phyloP scores from a whole-genome alignment of 495 filamentous ascomycete species.

The Usnea hakonensis region DNA sequence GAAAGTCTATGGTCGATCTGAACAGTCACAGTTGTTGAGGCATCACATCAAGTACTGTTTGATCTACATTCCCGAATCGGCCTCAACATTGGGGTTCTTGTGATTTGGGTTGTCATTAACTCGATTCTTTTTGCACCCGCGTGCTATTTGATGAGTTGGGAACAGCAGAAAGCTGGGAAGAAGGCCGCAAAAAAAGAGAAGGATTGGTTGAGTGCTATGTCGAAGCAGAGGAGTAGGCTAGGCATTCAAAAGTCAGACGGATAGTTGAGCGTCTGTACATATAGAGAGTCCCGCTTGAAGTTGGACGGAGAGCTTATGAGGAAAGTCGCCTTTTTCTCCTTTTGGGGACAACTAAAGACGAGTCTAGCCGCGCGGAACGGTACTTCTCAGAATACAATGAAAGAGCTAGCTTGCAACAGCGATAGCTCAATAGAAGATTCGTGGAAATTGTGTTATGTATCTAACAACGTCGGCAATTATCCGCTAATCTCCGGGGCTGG shows the following conservation, averaged over 20 bases:
- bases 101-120: constrained; percentile 52
- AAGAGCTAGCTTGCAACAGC: too few species aligned
- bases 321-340: not conserved
- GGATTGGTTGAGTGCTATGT: constrained; percentile 5
- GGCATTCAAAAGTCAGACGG: not conserved
- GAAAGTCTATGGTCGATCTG: not conserved
- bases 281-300: not conserved
- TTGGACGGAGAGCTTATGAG: not conserved
- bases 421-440: too few species aligned
- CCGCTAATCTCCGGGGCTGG: too few species aligned
- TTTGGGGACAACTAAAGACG: not conserved
- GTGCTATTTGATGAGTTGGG: constrained; percentile 52
- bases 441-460: too few species aligned
- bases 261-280: not conserved
- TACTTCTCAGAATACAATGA: too few species aligned
- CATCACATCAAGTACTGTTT: constrained; percentile 53
- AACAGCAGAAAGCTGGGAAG: constrained; percentile 35
- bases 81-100: constrained; percentile 57
- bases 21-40: constrained; percentile 45
- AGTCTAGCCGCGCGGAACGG: too few species aligned
- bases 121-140: constrained; percentile 54
- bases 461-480: too few species aligned
- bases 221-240: constrained; percentile 9
- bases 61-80: constrained; percentile 55
- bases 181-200: constrained; percentile 15